phyloP scores from a whole-genome alignment of 805 yeast genomes.

The Candida stauntonica region DNA sequence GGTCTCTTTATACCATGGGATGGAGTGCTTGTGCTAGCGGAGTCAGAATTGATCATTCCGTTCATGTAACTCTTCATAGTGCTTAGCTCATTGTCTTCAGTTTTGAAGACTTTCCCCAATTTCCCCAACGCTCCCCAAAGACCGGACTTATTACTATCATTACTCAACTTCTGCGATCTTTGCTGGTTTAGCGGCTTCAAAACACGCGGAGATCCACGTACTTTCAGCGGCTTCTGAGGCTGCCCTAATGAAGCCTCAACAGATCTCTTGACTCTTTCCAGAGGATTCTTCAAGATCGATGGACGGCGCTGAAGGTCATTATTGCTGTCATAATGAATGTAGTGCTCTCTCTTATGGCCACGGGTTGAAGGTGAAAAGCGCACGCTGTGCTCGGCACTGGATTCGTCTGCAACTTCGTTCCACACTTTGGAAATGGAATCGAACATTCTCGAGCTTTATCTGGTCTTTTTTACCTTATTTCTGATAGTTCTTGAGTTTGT shows the following conservation, averaged over 20 bases:
- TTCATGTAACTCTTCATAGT: conserved; percentile 24
- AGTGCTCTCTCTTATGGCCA: conserved; percentile 8
- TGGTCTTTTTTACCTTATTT: background rate
- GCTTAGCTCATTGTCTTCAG: conserved; percentile 16
- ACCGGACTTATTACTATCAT: conserved; percentile 13
- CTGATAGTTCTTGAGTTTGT: background rate
- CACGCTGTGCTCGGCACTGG: conserved; percentile 9
- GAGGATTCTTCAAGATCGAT: conserved; percentile 3
- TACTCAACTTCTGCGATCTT: conserved; percentile 6
- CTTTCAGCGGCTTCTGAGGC: background rate
- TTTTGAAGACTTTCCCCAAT: conserved; percentile 18
- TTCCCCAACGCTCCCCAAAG: conserved; percentile 18
- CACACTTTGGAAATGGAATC: conserved; percentile 21
- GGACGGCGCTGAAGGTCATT: background rate
- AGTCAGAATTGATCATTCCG: conserved; percentile 17
- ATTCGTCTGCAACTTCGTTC: conserved; percentile 22
- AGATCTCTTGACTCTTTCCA: conserved; percentile 10
- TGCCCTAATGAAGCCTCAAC: no score
- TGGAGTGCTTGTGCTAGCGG: no score
- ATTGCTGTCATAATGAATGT: conserved; percentile 20
- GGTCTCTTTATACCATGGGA: conserved; percentile 15
- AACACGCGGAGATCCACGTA: conserved; percentile 19
- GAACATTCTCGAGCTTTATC: conserved; percentile 15
- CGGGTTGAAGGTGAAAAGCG: conserved; percentile 15
- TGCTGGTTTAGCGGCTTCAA: conserved; percentile 16